Conservation (phyloP, 1,139 yeast genomes). For the Magnusiomyces fungicola region DNA sequence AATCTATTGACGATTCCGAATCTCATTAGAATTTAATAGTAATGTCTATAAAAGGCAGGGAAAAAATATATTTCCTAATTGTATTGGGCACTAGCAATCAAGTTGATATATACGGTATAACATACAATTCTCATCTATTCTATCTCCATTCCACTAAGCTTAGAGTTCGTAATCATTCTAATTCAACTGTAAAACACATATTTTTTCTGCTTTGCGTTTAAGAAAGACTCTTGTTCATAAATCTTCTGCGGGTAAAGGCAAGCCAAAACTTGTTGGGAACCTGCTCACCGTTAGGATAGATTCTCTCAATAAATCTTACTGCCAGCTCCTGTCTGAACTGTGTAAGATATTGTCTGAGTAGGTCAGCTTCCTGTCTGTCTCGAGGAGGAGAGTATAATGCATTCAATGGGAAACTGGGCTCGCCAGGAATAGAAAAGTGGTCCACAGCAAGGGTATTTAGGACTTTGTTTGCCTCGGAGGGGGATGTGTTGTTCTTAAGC, state of each 20-base stretch:
- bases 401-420: slow-evolving; percentile 87
- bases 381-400: slow-evolving; percentile 71
- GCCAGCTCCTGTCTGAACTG: slow-evolving; percentile 96
- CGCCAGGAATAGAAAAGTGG: slow-evolving; percentile 89
- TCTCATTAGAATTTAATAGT: too few relatives aligned
- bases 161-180: too few relatives aligned
- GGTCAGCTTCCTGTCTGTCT: slow-evolving; percentile 67
- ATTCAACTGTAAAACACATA: too few relatives aligned
- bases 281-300: slow-evolving; percentile 51
- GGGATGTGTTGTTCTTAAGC: slow-evolving; percentile 35
- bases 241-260: slow-evolving; percentile 88
- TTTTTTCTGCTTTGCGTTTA: slow-evolving; percentile 3
- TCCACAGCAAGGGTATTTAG: slow-evolving; percentile 83
- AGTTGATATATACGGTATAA: too few relatives aligned
- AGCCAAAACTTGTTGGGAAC: slow-evolving; percentile 68
- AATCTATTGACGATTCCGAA: too few relatives aligned
- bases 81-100: too few relatives aligned
- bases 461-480: slow-evolving; percentile 60
- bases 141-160: too few relatives aligned
- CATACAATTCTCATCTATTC: too few relatives aligned
- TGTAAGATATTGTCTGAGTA: slow-evolving; percentile 69
- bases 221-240: slow-evolving; percentile 73
- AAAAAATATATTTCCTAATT: too few relatives aligned
- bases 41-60: too few relatives aligned
- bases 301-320: slow-evolving; percentile 63